Percentiles rank a stretch among this genome's conserved stretches.
Evolutionary conservation across 1,139 yeast genomes (phyloP).

Genomic region (Pichia sp.): DNA sequence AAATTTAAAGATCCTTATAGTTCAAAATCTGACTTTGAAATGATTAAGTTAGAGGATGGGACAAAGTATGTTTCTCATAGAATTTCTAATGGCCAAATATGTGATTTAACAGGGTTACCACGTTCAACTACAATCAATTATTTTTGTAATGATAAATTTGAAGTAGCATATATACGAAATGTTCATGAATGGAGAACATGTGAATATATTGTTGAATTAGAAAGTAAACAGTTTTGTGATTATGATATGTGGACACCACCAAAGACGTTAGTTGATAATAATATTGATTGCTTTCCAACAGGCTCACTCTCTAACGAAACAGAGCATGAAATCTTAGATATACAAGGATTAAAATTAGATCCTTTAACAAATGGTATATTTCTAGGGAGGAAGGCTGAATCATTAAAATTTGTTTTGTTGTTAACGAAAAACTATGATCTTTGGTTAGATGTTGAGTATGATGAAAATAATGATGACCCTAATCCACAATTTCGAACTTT

Average conservation of each 20-base stretch:
- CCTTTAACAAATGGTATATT: conserved; percentile 11
- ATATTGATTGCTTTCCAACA: conserved; percentile 8
- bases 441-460: conserved; percentile 1
- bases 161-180: conserved; percentile 34
- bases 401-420: conserved; percentile 1
- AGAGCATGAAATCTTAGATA: neutral
- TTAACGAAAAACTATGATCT: conserved; percentile 7
- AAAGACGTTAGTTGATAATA: neutral
- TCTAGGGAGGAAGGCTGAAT: neutral
- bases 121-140: conserved; percentile 62
- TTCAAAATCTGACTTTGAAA: conserved; percentile 20
- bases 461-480: neutral
- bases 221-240: conserved; percentile 14
- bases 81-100: conserved; percentile 55
- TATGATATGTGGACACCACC: conserved; percentile 12
- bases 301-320: neutral
- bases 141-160: conserved; percentile 48
- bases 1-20: conserved; percentile 13
- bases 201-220: conserved; percentile 28
- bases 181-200: conserved; percentile 69
- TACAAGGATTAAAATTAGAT: neutral
- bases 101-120: conserved; percentile 65
- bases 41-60: conserved; percentile 27
- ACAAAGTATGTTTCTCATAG: conserved; percentile 46
- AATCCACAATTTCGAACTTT: conserved; percentile 1